Base-by-base conservation (phyloP, 2,329 filamentous ascomycete genomes). In the Botrytis tulipae region DNA sequence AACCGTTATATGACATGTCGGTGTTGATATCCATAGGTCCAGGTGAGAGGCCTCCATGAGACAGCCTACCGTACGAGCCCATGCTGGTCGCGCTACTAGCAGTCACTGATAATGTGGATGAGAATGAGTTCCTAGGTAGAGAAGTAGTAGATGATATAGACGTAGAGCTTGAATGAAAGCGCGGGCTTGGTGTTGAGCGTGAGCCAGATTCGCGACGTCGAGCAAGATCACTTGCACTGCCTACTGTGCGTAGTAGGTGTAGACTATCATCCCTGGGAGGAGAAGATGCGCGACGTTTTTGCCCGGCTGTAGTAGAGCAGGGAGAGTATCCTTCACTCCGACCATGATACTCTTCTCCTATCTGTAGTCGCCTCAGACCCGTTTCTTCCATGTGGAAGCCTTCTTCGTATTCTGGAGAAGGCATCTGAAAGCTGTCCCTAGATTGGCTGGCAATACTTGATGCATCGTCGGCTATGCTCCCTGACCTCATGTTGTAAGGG, bases 81-180 rank as follows among this genome's bases (percentile, higher is more conserved):
- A 90, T 86, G 79, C 89, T 92, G 48, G 90, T 91, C 79, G 90
- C 86, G 80, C 89, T 92, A 82, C 89, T 91, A 62, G 87, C 87
- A 75, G 82, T 82, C 76, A 88, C 83, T 29, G 90, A 92, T 32
- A 91, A 82, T 72, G 85, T 86, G 71, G 90, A 92, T 20, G 88
- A 87, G 78, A 90, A 87, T 1, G 90, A 92, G 42, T 87, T 89
- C 76, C 88, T 87, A 74, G 87, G 85, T 42, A 86, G 83, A 9
- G 89, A 92, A n/a, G 89, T 89, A 14, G 86, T 85, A n/a, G 90
- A 91, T 9, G 90, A 92, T 37, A 91, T 81, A 35, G 90, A 91
- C 65, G 88, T 87, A 77, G 89, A 86, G 73, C 85, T 86, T 40
- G 85, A 84, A 74, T 87, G 86, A 79, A 88, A 89, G 61, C 85